Conservation (phyloP, 352 stramenopile species). For the Globisporangium lucens region DNA sequence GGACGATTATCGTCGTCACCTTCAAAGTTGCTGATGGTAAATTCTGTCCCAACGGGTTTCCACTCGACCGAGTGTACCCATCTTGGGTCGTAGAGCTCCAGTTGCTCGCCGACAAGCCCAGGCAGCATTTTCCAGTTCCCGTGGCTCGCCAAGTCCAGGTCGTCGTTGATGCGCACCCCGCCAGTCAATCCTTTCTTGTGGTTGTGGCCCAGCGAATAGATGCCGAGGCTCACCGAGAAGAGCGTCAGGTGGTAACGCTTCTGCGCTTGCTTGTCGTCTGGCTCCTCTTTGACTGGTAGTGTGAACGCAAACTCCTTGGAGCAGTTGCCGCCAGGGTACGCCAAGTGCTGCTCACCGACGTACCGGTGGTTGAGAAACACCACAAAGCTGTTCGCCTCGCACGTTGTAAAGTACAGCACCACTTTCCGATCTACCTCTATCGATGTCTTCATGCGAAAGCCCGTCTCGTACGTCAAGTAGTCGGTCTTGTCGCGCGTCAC, state of each 20-base stretch:
- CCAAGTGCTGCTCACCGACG: conserved; percentile 39
- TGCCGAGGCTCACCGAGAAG: conserved; percentile 56
- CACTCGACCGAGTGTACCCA: conserved; percentile 54
- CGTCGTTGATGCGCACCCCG: conserved; percentile 37
- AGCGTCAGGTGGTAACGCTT: conserved; percentile 39
- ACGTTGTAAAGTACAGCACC: conserved; percentile 46
- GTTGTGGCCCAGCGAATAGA: conserved; percentile 48
- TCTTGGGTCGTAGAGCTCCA: conserved; percentile 47
- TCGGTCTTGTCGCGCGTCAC: conserved; percentile 57
- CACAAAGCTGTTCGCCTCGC: conserved; percentile 52
- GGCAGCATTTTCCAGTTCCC: conserved; percentile 57
- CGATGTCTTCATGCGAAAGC: conserved; percentile 21
- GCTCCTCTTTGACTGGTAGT: conserved; percentile 30
- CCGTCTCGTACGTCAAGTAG: conserved; percentile 66
- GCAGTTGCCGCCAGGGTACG: conserved; percentile 52
- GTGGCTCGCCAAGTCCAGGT: conserved; percentile 24
- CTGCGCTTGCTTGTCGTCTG: conserved; percentile 11
- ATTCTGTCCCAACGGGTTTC: conserved; percentile 12
- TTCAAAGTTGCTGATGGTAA: background rate
- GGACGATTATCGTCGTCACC: conserved; percentile 5
- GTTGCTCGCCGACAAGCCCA: conserved; percentile 56
- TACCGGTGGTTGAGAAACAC: conserved; percentile 46
- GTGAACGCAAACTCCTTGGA: conserved; percentile 42
- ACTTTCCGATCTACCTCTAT: background rate
- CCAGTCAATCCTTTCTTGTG: conserved; percentile 62